Evolutionary conservation across 2,329 filamentous ascomycete genomes (phyloP), one percentile per base, ranked within the genome.

Genomic region (Penicillium janthinellum): DNA sequence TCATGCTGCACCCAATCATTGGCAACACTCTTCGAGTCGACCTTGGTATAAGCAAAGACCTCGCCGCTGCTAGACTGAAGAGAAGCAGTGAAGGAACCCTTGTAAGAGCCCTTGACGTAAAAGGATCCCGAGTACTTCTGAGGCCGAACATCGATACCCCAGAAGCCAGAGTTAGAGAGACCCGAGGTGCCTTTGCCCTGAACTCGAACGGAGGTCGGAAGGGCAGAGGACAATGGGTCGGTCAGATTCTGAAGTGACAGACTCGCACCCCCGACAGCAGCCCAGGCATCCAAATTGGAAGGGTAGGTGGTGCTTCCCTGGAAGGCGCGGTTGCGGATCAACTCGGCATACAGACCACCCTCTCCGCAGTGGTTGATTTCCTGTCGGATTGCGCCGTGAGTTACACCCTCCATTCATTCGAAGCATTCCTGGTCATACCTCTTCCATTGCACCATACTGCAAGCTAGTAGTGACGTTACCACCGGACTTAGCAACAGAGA

Each of bases 91-190:
- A 77, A 68, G 1, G 67, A 70, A 52, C 71, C 73, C 20, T 66
- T 67, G 45, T 78, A 74, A 5, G 72, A 66, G 2, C 75, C 74
- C 56, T 76, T 73, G 6, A 81, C 79, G 65, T 79, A 84, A 68
- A 84, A 83, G 1, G 79, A 81, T n/a, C 78, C 79, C 17, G 77
- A 79, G 67, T 84, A 84, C 42, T 76, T 77, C 60, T 82, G 79
- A 22, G 73, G 71, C 6, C 70, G 75, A 17, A 84, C 80, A 56
- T 81, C 78, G 49, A 84, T 82, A 4, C 82, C 82, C 80, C 81
- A 83, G 70, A 79, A 82, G 0, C 80, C 82, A 28, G 78, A 73
- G 59, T 84, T 84, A 51, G 77, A 69, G 58, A 84, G 78, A 1
- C 82, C 82, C 37, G 79, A 72, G 42, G 73, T 73, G 3, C 80